These are phyloP conservation scores for Solanum neorickii DNA, from an alignment of 257 asterid species.

Conservation along the genomic window DNA sequence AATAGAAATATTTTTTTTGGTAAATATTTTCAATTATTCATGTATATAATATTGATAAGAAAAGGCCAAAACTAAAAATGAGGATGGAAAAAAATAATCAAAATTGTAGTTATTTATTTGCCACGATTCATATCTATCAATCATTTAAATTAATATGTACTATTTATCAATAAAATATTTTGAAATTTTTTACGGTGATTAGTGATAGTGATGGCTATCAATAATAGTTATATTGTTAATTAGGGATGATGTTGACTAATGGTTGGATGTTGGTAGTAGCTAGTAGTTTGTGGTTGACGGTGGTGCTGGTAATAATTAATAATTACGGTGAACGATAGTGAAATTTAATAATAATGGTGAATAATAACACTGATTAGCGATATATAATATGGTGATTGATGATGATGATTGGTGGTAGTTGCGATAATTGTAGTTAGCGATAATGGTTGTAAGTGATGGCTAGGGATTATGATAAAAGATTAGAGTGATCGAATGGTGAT, in stretches of 20 bases:
- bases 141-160: background rate
- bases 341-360: background rate
- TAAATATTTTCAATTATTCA: no score
- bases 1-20: no score
- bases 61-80: background rate
- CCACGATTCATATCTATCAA: background rate
- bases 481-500: background rate
- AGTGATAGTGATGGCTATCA: background rate
- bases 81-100: background rate
- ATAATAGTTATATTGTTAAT: background rate
- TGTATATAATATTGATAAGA: background rate
- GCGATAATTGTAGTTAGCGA: no score
- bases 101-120: background rate
- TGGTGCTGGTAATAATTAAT: fast-evolving
- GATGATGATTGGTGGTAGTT: background rate
- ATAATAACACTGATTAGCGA: background rate
- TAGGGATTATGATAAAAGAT: background rate
- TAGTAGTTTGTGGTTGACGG: no score
- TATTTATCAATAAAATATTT: no score
- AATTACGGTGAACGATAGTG: background rate
- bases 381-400: background rate
- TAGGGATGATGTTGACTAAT: background rate
- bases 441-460: background rate
- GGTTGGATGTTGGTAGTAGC: background rate
- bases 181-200: background rate